A percentile compares a stretch with the other conserved stretches of the same genome.
phyloP scores from a whole-genome alignment of 768 basidiomycete genomes.

The Bullera alba region DNA sequence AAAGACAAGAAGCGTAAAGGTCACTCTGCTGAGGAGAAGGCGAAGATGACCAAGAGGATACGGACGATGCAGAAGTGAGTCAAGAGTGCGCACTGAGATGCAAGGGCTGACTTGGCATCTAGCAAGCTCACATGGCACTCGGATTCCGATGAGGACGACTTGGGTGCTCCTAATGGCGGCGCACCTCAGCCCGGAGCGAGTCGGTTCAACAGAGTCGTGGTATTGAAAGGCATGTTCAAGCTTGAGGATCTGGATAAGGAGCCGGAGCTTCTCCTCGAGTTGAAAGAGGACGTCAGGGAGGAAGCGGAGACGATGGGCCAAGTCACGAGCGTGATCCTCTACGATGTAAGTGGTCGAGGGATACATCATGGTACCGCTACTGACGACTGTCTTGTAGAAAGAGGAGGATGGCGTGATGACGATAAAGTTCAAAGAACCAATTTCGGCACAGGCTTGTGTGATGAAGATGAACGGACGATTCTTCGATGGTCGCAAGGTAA shows the following conservation, averaged over 20 bases:
- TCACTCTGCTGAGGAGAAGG: slow-evolving; percentile 41
- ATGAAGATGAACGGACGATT: slow-evolving; percentile 93
- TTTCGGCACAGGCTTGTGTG: slow-evolving; percentile 90
- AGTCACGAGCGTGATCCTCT: slow-evolving; percentile 89
- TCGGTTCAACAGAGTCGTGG: slow-evolving; percentile 61
- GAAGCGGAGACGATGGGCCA: slow-evolving; percentile 84
- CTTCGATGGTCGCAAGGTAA: slow-evolving; percentile 66
- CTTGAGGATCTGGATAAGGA: slow-evolving; percentile 79
- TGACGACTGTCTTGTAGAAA: slow-evolving; percentile 53
- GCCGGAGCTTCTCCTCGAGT: slow-evolving; percentile 72
- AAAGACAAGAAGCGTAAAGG: slow-evolving; percentile 47
- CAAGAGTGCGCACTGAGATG: not conserved
- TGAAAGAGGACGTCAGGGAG: slow-evolving; percentile 93
- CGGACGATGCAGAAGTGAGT: slow-evolving; percentile 53
- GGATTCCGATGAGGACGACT: slow-evolving; percentile 74
- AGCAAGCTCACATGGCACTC: slow-evolving; percentile 96
- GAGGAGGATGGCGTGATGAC: slow-evolving; percentile 93
- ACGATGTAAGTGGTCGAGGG: slow-evolving; percentile 63
- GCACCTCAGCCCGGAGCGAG: slow-evolving; percentile 50
- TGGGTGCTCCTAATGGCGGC: slow-evolving; percentile 25
- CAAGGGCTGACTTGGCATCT: slow-evolving; percentile 2
- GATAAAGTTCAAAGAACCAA: slow-evolving; percentile 83
- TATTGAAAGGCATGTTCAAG: slow-evolving; percentile 92
- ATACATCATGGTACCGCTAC: not conserved
- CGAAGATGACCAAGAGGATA: slow-evolving; percentile 41